Evolutionary conservation across 2,329 filamentous ascomycete genomes (phyloP), one percentile per base, ranked within the genome.

Genomic region (Curvularia eragrostidis): DNA sequence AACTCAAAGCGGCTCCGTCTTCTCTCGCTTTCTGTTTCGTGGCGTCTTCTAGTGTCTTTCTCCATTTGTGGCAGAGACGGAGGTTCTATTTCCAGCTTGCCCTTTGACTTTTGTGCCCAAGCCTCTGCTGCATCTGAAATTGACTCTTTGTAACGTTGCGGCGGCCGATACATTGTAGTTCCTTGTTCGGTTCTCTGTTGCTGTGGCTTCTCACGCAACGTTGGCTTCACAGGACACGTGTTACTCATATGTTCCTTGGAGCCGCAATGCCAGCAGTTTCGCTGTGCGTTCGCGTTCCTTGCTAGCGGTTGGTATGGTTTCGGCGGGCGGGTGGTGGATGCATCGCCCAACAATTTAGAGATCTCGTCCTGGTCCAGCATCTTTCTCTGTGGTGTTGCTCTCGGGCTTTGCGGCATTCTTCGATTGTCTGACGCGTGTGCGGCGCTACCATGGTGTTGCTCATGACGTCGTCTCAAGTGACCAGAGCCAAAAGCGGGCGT

Each of bases 201-300:
- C n/a, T 48, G 47, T 19, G 26, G 50, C 34, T 36, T 55, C 23
- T 69, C 60, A 38, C 68, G 69, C n/a, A 69, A 63, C 10, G 60
- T 60, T 18, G 71, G 70, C 47, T 71, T 71, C 15, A 52, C 48
- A 2, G 69, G 70, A 47, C 72, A 75, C 13, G 61, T 48, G 7
- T 48, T 44, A 52, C 64, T 73, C 52, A 49, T 12, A 32, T 75
- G 73, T 32, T 66, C 67, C 49, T 59, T 42, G 3, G 66, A 62
- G 10, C 70, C 69, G 52, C 72, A 75, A 54, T 74, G 69, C 56
- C 67, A 70, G 53, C 72, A 75, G 36, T 64, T 71, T n/a, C 62
- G 59, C 48, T 64, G 63, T 8, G 61, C 61, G 24, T 66, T 67
- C 8, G 56, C 36, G 18, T 71, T 61, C 32, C 65, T 67, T n/a